These are phyloP conservation scores for Talaromyces stipitatus DNA, from an alignment of 495 filamentous ascomycete species.

Conservation along the genomic window DNA sequence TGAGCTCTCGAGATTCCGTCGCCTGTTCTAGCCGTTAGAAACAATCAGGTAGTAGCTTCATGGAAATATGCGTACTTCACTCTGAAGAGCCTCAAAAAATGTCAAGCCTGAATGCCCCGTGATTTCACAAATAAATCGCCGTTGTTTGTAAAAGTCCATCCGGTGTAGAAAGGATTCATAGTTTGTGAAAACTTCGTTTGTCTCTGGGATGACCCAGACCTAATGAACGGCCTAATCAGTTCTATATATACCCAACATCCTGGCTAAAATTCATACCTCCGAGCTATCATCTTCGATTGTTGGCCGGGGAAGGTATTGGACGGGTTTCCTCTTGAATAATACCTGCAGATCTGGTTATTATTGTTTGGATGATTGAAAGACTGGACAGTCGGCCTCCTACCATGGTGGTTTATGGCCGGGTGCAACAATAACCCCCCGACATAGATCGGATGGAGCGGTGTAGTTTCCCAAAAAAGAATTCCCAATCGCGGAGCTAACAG, in stretches of 20 bases:
- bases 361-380: neutral
- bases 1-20: slow-evolving; percentile 79
- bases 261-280: slow-evolving; percentile 49
- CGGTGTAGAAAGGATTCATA: slow-evolving; percentile 84
- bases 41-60: neutral
- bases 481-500: neutral
- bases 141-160: slow-evolving; percentile 91
- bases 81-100: slow-evolving; percentile 90
- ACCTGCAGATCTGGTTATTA: slow-evolving; percentile 48
- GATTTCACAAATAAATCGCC: slow-evolving; percentile 88
- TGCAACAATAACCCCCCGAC: neutral
- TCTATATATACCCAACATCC: neutral
- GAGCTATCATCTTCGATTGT: slow-evolving; percentile 69
- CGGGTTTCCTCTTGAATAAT: slow-evolving; percentile 91
- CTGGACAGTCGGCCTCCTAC: slow-evolving; percentile 12
- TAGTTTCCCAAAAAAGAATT: neutral
- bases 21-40: slow-evolving; percentile 39
- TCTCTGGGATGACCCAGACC: slow-evolving; percentile 89
- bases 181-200: slow-evolving; percentile 79
- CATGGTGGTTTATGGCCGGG: slow-evolving; percentile 24
- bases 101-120: slow-evolving; percentile 86
- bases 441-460: neutral
- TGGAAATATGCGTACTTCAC: slow-evolving; percentile 61
- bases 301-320: slow-evolving; percentile 69
- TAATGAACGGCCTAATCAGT: slow-evolving; percentile 23